phyloP scores from a whole-genome alignment of 2,329 filamentous ascomycete genomes.

The Cadophora malorum region DNA sequence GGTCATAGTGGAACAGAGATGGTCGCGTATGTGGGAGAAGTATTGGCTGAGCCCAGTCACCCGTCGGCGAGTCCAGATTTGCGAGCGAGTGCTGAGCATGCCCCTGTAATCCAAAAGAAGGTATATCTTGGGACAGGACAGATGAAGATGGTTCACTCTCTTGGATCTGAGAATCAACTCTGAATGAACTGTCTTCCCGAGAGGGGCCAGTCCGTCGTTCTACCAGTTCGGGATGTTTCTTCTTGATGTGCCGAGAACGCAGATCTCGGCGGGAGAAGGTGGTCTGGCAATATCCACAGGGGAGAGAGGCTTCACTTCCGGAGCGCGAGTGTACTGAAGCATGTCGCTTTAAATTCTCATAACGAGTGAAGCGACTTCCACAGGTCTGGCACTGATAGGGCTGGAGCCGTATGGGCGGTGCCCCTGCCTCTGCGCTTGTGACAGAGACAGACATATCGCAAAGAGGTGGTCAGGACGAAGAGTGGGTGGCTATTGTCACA shows the following conservation, averaged over 20 bases:
- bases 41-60: not conserved
- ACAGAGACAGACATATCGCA: constrained; percentile 22
- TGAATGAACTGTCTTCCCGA: not conserved
- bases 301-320: constrained; percentile 42
- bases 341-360: constrained; percentile 53
- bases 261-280: constrained; percentile 52
- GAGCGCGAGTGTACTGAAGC: constrained; percentile 48
- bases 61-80: not conserved
- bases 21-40: not conserved
- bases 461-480: not conserved
- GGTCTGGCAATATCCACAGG: constrained; percentile 48
- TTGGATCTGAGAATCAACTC: not conserved
- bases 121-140: not conserved
- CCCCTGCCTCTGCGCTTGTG: constrained; percentile 7
- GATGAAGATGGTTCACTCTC: not conserved
- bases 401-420: constrained; percentile 37
- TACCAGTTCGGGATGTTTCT: constrained; percentile 47
- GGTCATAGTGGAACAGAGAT: not conserved
- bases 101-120: not conserved
- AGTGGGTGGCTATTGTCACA: not conserved
- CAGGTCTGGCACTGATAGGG: constrained; percentile 51
- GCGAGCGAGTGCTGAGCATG: not conserved
- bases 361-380: constrained; percentile 48
- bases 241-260: constrained; percentile 50
- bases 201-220: constrained; percentile 18